Evolutionary conservation across 306 rosid genomes (phyloP), one percentile per base, ranked within the genome.

Genomic region (Pterocarpus santalinus): DNA sequence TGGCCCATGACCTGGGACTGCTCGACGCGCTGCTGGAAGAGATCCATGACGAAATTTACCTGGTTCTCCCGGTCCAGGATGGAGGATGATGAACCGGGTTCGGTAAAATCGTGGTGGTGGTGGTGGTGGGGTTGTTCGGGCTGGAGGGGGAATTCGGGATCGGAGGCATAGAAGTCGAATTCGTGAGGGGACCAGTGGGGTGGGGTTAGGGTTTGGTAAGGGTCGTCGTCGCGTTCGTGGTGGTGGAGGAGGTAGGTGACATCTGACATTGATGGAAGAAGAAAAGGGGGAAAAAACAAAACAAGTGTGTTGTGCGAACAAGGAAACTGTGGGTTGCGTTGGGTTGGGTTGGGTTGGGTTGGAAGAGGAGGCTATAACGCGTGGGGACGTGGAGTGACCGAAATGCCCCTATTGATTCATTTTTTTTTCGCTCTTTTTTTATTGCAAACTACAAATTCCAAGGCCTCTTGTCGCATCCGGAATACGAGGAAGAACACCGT

Each of bases 21-120:
- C 73, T 94, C 98, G 5, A 94, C 94, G n/a, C 98, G 94, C 43
- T 94, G 98, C 8, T 90, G 95, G 75, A 92, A 88, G 16, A 94
- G 89, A 89, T 94, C 94, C 92, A 94, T 90, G 28, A 92, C 97
- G 78, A 88, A 94, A 78, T 81, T 89, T 32, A 86, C 94, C 85
- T 88, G 94, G 55, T 87, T 87, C 34, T 88, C 90, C 35, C 92
- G 90, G 84, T 85, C 86, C 52, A 79, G 11, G 28, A 83, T 80
- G 58, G 91, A 85, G n/a, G 60, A 44, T 7, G 52, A 44, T 75
- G 56, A 41, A 30, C 75, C 86, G 17, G 60, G 75, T 47, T 64
- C 85, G 5, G 86, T 77, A 36, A 79, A 77, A 13, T 65, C 44
- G 30, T 73, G 36, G 61, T 30, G 73, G 39, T 83, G 91, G 51